Conservation (phyloP, 1,284 basidiomycete species). For the Pseudozyma pruni region DNA sequence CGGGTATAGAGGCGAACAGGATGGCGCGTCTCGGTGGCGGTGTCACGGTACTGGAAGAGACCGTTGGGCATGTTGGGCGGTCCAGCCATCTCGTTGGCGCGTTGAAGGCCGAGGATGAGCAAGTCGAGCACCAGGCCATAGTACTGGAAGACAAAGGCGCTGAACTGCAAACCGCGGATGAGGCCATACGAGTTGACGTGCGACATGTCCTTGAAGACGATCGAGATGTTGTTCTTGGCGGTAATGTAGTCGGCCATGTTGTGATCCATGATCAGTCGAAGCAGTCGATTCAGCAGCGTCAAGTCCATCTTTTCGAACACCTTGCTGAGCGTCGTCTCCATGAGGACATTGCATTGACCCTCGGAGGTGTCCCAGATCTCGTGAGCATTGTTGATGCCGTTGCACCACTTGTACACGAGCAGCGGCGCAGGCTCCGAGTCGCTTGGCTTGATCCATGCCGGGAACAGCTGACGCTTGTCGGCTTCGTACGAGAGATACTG, state of each 20-base stretch:
- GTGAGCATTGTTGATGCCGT: constrained; percentile 67
- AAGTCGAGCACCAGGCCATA: constrained; percentile 67
- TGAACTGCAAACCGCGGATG: constrained; percentile 67
- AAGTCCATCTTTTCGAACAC: constrained; percentile 68
- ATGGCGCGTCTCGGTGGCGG: constrained; percentile 63
- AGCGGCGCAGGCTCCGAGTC: constrained; percentile 67
- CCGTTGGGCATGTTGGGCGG: constrained; percentile 67
- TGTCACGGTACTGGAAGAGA: constrained; percentile 64
- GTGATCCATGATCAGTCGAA: constrained; percentile 68
- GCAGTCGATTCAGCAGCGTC: constrained; percentile 65
- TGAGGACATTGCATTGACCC: constrained; percentile 66
- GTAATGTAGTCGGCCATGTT: constrained; percentile 68
- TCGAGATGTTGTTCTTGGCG: constrained; percentile 67
- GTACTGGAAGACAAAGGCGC: constrained; percentile 68
- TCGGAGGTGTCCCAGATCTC: constrained; percentile 66
- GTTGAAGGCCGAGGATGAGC: constrained; percentile 65
- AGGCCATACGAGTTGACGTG: constrained; percentile 67
- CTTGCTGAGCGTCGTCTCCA: constrained; percentile 66
- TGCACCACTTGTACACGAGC: constrained; percentile 68
- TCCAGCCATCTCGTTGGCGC: constrained; percentile 67
- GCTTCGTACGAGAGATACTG: constrained; percentile 68
- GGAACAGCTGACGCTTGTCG: constrained; percentile 68
- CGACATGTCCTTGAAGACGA: constrained; percentile 68
- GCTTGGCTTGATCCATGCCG: constrained; percentile 68
- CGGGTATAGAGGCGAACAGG: constrained; percentile 67